Percentiles rank a stretch among this genome's conserved stretches.
Evolutionary conservation across 495 filamentous ascomycete species (phyloP).

Genomic region (Tuber borchii): DNA sequence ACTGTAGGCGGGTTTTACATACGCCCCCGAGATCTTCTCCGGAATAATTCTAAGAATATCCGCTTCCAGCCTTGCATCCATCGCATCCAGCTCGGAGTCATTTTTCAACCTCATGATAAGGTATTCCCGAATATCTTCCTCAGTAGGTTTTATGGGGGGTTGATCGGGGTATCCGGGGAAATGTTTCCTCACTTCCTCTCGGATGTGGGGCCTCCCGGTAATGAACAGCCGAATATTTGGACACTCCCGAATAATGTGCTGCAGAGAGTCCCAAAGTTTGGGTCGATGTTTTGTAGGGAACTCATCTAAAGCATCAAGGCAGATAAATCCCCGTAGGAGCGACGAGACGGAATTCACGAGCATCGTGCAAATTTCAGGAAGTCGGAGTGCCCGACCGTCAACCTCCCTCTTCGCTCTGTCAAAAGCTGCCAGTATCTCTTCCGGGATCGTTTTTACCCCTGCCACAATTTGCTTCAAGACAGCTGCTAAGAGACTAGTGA

Average conservation of each 20-base stretch:
- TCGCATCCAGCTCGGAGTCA: not conserved
- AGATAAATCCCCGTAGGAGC: not conserved
- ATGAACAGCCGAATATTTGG: not conserved
- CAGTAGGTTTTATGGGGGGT: not conserved
- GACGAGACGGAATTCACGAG: not conserved
- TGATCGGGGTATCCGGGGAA: not conserved
- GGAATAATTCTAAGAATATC: not conserved
- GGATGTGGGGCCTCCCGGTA: not conserved
- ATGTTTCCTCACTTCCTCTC: not conserved
- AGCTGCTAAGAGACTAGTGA: not conserved
- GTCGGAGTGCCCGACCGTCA: not conserved
- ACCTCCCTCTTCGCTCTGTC: not conserved
- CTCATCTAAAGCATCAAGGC: not conserved
- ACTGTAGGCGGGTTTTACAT: too few relatives aligned
- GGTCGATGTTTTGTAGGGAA: not conserved
- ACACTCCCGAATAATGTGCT: not conserved
- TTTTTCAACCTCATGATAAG: not conserved
- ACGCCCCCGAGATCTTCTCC: not conserved
- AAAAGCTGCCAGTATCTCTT: not conserved
- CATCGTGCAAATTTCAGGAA: not conserved
- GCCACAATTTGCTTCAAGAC: not conserved
- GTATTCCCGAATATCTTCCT: not conserved
- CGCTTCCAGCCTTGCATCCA: not conserved
- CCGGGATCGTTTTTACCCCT: not conserved
- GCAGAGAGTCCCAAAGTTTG: not conserved